Evolutionary conservation across 352 stramenopile genomes (phyloP).

Genomic region (Globisporangium nagaii): DNA sequence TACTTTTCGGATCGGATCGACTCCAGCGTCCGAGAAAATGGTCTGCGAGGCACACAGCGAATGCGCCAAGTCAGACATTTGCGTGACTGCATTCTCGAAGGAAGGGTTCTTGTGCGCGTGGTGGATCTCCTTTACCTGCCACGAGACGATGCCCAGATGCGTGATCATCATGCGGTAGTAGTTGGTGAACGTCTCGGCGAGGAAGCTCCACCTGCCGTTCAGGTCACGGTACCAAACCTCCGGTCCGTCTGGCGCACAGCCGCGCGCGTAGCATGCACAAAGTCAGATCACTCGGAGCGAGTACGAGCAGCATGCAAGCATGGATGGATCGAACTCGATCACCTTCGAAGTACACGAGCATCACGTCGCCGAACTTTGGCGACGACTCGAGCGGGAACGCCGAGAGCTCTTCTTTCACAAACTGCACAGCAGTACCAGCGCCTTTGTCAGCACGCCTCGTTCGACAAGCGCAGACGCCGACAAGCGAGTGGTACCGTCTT

Average conservation of each 20-base stretch:
- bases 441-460: too few species aligned
- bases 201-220: conserved; percentile 56
- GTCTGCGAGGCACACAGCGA: conserved; percentile 18
- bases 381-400: conserved; percentile 56
- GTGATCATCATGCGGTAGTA: conserved; percentile 83
- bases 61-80: background rate
- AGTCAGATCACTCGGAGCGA: background rate
- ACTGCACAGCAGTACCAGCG: background rate
- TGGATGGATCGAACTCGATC: too few species aligned
- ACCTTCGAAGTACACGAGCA: conserved; percentile 39
- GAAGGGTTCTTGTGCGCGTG: too few species aligned
- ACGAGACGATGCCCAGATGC: conserved; percentile 70
- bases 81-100: background rate
- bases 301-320: too few species aligned
- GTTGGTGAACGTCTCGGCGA: conserved; percentile 58
- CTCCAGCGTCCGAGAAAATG: conserved; percentile 53
- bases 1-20: conserved; percentile 59
- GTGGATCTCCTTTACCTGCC: conserved; percentile 34
- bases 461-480: background rate
- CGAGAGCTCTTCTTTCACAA: conserved; percentile 20
- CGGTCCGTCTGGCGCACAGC: conserved; percentile 19
- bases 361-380: conserved; percentile 50
- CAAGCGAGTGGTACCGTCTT: conserved; percentile 7
- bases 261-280: background rate
- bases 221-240: conserved; percentile 71